Evolutionary conservation across 228 moss, liverwort and hornwort species (phyloP).

Genomic region (Sphagnum fallax): DNA sequence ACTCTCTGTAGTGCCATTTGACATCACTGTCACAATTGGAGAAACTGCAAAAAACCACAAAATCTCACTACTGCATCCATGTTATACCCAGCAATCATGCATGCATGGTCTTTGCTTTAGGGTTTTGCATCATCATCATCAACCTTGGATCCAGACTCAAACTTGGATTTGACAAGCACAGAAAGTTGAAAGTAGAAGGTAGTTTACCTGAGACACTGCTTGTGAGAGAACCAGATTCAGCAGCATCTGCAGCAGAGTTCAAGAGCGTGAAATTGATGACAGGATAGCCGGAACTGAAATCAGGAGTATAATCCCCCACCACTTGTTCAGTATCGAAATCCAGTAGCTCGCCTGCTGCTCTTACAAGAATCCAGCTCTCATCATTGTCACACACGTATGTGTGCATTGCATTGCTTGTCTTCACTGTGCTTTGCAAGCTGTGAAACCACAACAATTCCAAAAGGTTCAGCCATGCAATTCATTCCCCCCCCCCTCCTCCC

Average conservation of each 20-base stretch:
- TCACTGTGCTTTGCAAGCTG: constrained; percentile 27
- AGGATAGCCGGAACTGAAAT: neutral
- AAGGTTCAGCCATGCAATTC: too few relatives aligned
- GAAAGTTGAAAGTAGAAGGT: neutral
- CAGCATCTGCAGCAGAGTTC: constrained; percentile 9
- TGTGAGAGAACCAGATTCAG: constrained; percentile 6
- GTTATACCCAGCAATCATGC: too few relatives aligned
- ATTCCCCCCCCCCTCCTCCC: too few relatives aligned
- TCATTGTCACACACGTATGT: constrained; percentile 16
- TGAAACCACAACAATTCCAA: too few relatives aligned
- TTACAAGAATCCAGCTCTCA: constrained; percentile 9
- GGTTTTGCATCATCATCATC: too few relatives aligned
- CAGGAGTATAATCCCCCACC: constrained; percentile 4
- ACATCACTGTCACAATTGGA: neutral
- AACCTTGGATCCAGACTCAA: too few relatives aligned
- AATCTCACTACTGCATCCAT: too few relatives aligned
- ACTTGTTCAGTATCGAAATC: neutral
- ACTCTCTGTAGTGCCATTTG: neutral
- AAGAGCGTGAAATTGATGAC: constrained; percentile 3
- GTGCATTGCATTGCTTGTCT: constrained; percentile 11
- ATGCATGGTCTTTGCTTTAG: too few relatives aligned
- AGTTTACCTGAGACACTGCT: constrained; percentile 10
- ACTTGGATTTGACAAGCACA: neutral
- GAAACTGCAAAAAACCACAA: neutral
- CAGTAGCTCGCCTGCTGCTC: constrained; percentile 2